A percentile compares a stretch with the other conserved stretches of the same genome.
phyloP scores from a whole-genome alignment of 2,329 filamentous ascomycete genomes.

The Ascocoryne sarcoides region DNA sequence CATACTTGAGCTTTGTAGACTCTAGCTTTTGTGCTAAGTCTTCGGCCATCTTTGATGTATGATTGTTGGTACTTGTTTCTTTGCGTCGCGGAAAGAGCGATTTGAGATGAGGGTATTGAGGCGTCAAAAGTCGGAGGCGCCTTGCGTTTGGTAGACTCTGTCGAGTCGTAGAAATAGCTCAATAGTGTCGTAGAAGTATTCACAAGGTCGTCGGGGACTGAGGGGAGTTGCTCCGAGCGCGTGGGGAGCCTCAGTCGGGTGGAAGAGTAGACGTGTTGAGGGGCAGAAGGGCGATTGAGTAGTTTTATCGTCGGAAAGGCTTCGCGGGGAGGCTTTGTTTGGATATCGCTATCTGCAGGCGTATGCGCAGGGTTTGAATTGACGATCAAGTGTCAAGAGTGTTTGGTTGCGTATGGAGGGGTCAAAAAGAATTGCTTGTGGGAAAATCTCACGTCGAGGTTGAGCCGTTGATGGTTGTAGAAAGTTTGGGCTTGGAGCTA shows the following conservation, averaged over 20 bases:
- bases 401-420: constrained; percentile 4
- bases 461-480: constrained; percentile 1
- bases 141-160: background rate
- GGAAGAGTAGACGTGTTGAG: constrained; percentile 11
- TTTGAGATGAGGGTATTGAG: background rate
- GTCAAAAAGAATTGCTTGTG: constrained; percentile 10
- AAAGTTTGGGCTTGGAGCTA: constrained; percentile 1
- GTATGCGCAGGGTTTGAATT: constrained; percentile 15
- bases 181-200: background rate
- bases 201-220: background rate
- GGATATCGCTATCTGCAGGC: constrained; percentile 5
- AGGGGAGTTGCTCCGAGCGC: background rate
- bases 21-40: constrained; percentile 46
- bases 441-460: constrained; percentile 10
- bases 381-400: constrained; percentile 5
- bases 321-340: constrained; percentile 1
- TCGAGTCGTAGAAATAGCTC: background rate
- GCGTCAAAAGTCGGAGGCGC: constrained; percentile 1
- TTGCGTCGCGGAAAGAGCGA: background rate
- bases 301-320: background rate
- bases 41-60: constrained; percentile 34
- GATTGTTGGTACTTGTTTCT: background rate
- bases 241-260: background rate
- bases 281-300: constrained; percentile 10
- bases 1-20: constrained; percentile 40